These are phyloP conservation scores for Fusarium caatingaense DNA, from an alignment of 2,329 filamentous ascomycete species.

Conservation along the genomic window DNA sequence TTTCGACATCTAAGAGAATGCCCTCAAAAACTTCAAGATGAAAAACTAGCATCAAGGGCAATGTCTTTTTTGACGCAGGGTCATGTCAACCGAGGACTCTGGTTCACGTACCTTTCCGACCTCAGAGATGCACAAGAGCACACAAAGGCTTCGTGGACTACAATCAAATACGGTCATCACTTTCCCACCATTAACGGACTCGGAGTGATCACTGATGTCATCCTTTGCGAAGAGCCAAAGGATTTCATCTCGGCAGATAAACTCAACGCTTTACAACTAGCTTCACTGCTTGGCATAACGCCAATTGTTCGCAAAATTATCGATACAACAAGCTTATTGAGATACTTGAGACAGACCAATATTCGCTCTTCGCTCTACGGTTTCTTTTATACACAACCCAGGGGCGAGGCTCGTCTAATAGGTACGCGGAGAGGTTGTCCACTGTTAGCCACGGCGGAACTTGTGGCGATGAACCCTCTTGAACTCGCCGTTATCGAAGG, in stretches of 20 bases:
- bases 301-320: conserved; percentile 1
- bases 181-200: not conserved
- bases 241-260: not conserved
- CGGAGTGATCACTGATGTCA: not conserved
- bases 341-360: not conserved
- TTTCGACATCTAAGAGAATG: conserved; percentile 10
- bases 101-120: conserved; percentile 4
- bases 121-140: not conserved
- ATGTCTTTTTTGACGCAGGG: not conserved
- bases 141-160: not conserved
- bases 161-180: not conserved
- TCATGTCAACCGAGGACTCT: not conserved
- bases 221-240: not conserved
- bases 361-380: not conserved
- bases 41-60: not conserved
- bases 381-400: not conserved
- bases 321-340: not conserved
- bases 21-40: not conserved
- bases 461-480: conserved; percentile 6
- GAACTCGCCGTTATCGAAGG: conserved; percentile 12
- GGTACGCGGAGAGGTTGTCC: not conserved
- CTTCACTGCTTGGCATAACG: conserved; percentile 1
- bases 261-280: conserved; percentile 1
- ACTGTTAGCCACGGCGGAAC: not conserved
- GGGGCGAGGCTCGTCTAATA: not conserved